A percentile compares a stretch with the other conserved stretches of the same genome.
Evolutionary conservation across 345 rosid species (phyloP).

Genomic region (Leavenworthia alabamica): DNA sequence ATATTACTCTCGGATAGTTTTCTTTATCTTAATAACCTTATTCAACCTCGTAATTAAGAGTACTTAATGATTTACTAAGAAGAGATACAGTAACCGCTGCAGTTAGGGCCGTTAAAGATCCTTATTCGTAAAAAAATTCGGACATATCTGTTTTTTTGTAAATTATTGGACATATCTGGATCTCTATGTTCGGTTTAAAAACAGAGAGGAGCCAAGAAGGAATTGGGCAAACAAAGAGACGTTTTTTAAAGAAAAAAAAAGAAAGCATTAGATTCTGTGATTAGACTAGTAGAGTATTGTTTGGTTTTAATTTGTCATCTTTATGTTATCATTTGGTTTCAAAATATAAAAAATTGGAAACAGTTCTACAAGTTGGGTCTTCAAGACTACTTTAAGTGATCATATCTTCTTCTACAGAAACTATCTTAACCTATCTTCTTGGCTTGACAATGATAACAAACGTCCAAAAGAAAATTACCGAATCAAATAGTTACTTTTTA

Average conservation of each 20-base stretch:
- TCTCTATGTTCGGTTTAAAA: no score
- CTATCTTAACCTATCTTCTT: not conserved
- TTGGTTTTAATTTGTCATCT: constrained; percentile 7
- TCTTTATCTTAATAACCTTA: not conserved
- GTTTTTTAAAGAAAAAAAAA: not conserved
- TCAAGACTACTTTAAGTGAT: not conserved
- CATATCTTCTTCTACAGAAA: not conserved
- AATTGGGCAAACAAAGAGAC: not conserved
- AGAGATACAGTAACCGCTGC: not conserved
- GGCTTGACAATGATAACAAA: not conserved
- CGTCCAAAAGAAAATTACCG: not conserved
- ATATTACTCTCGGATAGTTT: not conserved
- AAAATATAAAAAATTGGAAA: not conserved
- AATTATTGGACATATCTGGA: no score
- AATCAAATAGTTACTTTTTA: not conserved
- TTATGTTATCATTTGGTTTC: constrained; percentile 6
- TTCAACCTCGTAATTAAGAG: not conserved
- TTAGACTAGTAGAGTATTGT: constrained; percentile 1
- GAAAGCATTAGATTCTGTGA: constrained; percentile 17
- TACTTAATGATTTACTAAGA: not conserved
- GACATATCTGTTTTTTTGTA: no score
- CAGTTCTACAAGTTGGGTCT: not conserved
- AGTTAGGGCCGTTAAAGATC: no score
- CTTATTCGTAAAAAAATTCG: no score
- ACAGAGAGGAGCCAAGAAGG: not conserved